Percentiles rank a stretch among this genome's conserved stretches.
Evolutionary conservation across 768 basidiomycete species (phyloP).

Genomic region (Russula abietina): DNA sequence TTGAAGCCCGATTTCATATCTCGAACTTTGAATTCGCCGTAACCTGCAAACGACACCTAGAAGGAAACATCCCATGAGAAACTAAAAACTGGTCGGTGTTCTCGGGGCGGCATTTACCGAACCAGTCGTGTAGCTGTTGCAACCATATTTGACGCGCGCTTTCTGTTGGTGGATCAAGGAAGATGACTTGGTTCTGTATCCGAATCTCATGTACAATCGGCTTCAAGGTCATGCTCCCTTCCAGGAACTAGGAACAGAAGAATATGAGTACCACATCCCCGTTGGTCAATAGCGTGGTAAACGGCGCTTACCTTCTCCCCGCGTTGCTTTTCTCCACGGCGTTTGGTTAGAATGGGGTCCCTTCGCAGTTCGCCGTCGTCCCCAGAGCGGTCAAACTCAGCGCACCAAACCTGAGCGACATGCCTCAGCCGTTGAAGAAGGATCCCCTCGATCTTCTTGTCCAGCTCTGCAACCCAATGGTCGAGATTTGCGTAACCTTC

Average conservation of each 20-base stretch:
- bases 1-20: conserved; percentile 94
- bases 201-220: conserved; percentile 93
- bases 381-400: conserved; percentile 67
- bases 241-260: conserved; percentile 46
- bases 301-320: conserved; percentile 63
- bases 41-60: conserved; percentile 82
- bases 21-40: conserved; percentile 84
- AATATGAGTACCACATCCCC: background rate
- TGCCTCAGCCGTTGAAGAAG: conserved; percentile 67
- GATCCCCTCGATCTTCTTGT: conserved; percentile 75
- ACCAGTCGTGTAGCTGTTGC: conserved; percentile 81
- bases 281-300: background rate
- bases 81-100: background rate
- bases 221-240: conserved; percentile 69
- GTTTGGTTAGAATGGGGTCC: conserved; percentile 50
- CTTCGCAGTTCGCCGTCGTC: conserved; percentile 64
- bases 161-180: conserved; percentile 96
- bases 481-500: conserved; percentile 84
- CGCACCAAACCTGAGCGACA: conserved; percentile 82
- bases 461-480: conserved; percentile 50
- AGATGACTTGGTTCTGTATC: conserved; percentile 98
- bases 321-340: conserved; percentile 59
- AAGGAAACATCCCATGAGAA: background rate
- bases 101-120: conserved; percentile 44
- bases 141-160: conserved; percentile 88